Conservation (phyloP, 352 stramenopile species). For the Plasmopara halstedii region DNA sequence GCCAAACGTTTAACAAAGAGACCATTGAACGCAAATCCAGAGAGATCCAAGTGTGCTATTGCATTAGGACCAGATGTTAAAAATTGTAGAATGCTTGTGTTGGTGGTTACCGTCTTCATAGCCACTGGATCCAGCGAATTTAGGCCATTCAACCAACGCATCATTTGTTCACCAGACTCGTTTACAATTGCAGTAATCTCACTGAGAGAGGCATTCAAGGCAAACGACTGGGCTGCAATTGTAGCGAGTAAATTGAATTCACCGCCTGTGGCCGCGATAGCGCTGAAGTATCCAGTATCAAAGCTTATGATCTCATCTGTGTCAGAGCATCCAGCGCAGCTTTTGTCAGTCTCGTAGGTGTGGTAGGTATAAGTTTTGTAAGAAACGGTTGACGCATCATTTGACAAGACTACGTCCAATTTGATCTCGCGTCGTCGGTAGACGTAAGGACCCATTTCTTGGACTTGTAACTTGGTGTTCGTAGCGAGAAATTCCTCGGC, state of each 20-base stretch:
- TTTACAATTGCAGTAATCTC: constrained; percentile 21
- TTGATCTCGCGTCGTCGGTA: constrained; percentile 61
- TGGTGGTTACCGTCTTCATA: constrained; percentile 44
- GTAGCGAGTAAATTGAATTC: constrained; percentile 43
- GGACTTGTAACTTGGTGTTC: constrained; percentile 45
- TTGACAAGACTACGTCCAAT: constrained; percentile 47
- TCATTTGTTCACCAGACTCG: constrained; percentile 45
- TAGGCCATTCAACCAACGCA: constrained; percentile 69
- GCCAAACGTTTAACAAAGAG: constrained; percentile 51
- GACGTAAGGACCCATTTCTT: constrained; percentile 61
- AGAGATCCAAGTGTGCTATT: constrained; percentile 36
- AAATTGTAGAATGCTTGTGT: constrained; percentile 33
- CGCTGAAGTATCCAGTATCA: constrained; percentile 64
- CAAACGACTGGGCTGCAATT: constrained; percentile 45
- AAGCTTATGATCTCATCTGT: constrained; percentile 43
- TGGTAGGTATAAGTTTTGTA: constrained; percentile 81
- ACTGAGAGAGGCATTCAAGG: constrained; percentile 4
- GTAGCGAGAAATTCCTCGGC: constrained; percentile 44
- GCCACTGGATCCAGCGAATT: constrained; percentile 63
- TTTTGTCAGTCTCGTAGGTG: constrained; percentile 37
- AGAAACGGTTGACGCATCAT: constrained; percentile 42
- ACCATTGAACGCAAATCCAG: constrained; percentile 70
- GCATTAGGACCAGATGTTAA: constrained; percentile 14
- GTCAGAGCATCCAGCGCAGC: constrained; percentile 44
- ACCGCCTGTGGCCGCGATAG: constrained; percentile 50